These are phyloP conservation scores for Solanum aculeatissimum DNA, from an alignment of 305 asterid genomes.

Conservation along the genomic window DNA sequence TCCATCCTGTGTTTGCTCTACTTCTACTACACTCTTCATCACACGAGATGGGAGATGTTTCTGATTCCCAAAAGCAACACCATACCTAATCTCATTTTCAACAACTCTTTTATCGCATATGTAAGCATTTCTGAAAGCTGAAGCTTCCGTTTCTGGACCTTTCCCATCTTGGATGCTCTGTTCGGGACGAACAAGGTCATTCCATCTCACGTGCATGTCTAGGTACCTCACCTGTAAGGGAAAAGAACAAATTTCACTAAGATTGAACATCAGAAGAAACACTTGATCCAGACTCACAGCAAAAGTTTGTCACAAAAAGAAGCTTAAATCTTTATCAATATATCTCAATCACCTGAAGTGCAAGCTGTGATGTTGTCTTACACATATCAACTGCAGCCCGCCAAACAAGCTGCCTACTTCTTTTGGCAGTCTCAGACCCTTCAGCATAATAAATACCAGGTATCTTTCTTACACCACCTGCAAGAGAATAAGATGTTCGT, in stretches of 20 bases:
- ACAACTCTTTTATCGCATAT: conserved; percentile 46
- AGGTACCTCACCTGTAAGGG: conserved; percentile 75
- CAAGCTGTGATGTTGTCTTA: conserved; percentile 68
- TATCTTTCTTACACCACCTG: conserved; percentile 74
- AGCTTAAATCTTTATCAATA: not conserved
- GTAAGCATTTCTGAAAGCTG: conserved; percentile 83
- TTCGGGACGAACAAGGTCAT: conserved; percentile 79
- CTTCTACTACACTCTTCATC: conserved; percentile 60
- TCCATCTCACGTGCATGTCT: conserved; percentile 77
- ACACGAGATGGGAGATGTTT: conserved; percentile 94
- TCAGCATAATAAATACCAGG: conserved; percentile 56
- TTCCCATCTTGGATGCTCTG: conserved; percentile 54
- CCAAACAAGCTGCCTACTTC: conserved; percentile 76
- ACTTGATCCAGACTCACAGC: not conserved
- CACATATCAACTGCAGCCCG: conserved; percentile 89
- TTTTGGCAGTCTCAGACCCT: conserved; percentile 51
- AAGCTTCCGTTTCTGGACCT: conserved; percentile 72
- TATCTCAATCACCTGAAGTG: conserved; percentile 65
- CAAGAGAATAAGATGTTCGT: conserved; percentile 15
- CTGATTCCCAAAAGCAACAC: conserved; percentile 72
- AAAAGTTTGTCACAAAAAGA: conserved; percentile 3
- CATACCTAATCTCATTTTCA: conserved; percentile 54
- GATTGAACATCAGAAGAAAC: not conserved
- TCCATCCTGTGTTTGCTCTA: conserved; percentile 47
- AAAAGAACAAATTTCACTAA: not conserved